Evolutionary conservation across 2,329 filamentous ascomycete species (phyloP), one percentile per base, ranked within the genome.

Genomic region (Penicillium sp.): DNA sequence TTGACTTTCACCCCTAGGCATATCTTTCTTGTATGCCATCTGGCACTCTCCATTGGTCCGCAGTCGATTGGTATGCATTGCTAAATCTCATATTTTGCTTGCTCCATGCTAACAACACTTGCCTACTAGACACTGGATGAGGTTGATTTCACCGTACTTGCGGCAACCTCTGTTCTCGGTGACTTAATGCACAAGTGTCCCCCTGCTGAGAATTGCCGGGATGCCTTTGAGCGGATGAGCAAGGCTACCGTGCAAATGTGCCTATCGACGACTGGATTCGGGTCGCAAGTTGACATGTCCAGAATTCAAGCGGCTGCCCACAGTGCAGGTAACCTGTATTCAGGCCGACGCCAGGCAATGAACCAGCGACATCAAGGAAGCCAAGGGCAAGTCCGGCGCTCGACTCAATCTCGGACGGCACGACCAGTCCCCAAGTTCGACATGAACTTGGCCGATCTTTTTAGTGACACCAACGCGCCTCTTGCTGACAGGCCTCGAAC

Each of bases 191-290:
- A 96, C 67, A 97, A 97, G 75, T 98, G 95, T 68, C 93, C 94
- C 0, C 94, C 94, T 0, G 94, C 94, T 35, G 93, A 97, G 81
- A 92, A 93, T 11, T 98, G 94, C 75, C 88, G 93, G 14, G 93
- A 98, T 75, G 93, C 95, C 0, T 97, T 98, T 73, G 92, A 96
- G 70, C 87, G 94, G 42, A 98, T 97, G 80, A 93, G 92, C 70
- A 96, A 95, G 79, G 93, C 93, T 10, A 98, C 94, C 0, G 90
- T 98, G 53, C 92, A 94, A 73, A 97, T 97, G 93, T 93, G 91
- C 68, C 89, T 93, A 74, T 91, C 90, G 1, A 94, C 89, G 0
- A 93, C 90, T 19, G 92, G 92, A 0, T 96, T 96, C 66, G 91
- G 91, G 35, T 76, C 75, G 5, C 76, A 76, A 56, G 71, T 75